Base-by-base conservation (phyloP, 495 filamentous ascomycete genomes). In the Copromyces sp. region DNA sequence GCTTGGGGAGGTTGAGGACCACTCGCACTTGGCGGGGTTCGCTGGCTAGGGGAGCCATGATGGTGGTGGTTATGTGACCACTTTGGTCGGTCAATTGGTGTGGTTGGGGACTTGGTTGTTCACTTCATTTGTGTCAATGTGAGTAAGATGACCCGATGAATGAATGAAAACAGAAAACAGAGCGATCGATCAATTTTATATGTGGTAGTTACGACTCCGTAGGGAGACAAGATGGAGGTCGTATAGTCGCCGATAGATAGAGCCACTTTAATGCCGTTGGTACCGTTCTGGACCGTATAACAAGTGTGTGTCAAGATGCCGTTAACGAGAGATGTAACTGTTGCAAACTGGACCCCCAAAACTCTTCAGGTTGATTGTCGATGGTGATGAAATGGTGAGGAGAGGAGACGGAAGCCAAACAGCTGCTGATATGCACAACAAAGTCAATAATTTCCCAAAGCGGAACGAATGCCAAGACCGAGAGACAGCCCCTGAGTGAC, bases 21-120 rank as follows among this genome's bases (percentile, higher is more conserved):
- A 84, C 74, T n/a, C 83, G 81, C 37, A 86, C 68, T 40, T 83
- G 82, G 68, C 83, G 79, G 17, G 84, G 84, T 42, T 86, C 84
- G 39, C 40, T 81, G 39, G 79, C 82, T 35, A 83, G 80, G 44
- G 83, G 84, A 65, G 84, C 83, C 84, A 86, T 86, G 39, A 29
- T 70, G 29, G 40, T 53, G 24, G 24, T 16, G 4, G 45, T 40
- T 7, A 17, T 35, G 38, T 70, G 24, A 32, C 20, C 20, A 45
- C 9, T 17, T 32, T 39, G 24, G 69, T 14, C 3, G 69, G 5
- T 9, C 0, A 8, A 9, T 29, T 53, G 16, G 3, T 37, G 37
- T 53, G 38, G 42, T 45, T n/a, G 42, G 16, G n/a, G 17, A n/a
- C 39, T 24, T 42, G 5, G 6, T 3, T 65, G 24, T 16, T 35